Evolutionary conservation across 2,329 filamentous ascomycete genomes (phyloP).

Genomic region (Metarhizium guizhouense): DNA sequence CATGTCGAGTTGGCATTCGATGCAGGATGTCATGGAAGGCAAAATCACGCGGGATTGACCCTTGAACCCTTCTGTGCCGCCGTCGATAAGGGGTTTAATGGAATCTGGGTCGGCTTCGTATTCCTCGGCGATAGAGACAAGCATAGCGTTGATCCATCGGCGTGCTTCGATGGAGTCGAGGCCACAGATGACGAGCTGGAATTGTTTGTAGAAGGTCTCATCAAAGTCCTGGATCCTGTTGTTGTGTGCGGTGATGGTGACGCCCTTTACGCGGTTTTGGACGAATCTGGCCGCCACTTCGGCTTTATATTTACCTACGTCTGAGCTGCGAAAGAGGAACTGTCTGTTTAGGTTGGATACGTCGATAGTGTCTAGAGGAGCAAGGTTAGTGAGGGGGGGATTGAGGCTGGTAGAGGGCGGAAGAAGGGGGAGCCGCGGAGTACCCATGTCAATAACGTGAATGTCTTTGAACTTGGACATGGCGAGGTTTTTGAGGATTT

Average conservation of each 20-base stretch:
- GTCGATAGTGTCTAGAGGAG: slow-evolving; percentile 78
- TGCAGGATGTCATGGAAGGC: slow-evolving; percentile 87
- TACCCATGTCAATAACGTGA: slow-evolving; percentile 98
- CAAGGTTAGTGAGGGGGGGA: background rate
- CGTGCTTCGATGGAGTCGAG: slow-evolving; percentile 94
- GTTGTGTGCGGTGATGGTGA: slow-evolving; percentile 89
- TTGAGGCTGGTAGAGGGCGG: background rate
- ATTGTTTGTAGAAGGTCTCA: slow-evolving; percentile 93
- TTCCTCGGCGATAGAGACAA: slow-evolving; percentile 82
- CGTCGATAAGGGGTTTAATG: slow-evolving; percentile 90
- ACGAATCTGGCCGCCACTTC: slow-evolving; percentile 90
- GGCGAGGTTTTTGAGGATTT: slow-evolving; percentile 93
- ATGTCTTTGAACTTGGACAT: slow-evolving; percentile 94
- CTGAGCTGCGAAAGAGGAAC: slow-evolving; percentile 84
- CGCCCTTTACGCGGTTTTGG: slow-evolving; percentile 77
- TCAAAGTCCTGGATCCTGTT: slow-evolving; percentile 96
- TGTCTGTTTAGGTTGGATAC: slow-evolving; percentile 97
- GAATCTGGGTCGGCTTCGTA: slow-evolving; percentile 62
- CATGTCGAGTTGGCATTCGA: slow-evolving; percentile 98
- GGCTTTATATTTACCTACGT: slow-evolving; percentile 91
- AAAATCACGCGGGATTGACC: slow-evolving; percentile 89
- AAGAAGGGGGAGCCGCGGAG: slow-evolving; percentile 10
- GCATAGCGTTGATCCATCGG: slow-evolving; percentile 95
- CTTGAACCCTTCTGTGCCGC: slow-evolving; percentile 97
- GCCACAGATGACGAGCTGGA: slow-evolving; percentile 87